Evolutionary conservation across 352 stramenopile genomes (phyloP).

Genomic region (Peronospora belbahrii): DNA sequence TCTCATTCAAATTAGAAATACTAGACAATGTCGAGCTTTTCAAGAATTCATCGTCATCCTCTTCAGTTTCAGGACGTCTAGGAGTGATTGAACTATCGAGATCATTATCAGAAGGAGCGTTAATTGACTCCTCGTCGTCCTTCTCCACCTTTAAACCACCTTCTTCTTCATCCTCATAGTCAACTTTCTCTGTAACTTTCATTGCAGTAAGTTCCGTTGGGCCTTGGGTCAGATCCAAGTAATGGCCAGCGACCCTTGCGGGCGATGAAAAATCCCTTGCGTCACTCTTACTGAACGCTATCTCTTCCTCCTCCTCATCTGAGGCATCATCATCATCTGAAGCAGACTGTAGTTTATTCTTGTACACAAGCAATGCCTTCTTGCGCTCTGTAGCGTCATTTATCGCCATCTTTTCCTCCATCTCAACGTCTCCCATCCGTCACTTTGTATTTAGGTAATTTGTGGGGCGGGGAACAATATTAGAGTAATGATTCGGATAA

Average conservation of each 20-base stretch:
- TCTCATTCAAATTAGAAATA: slow-evolving; percentile 5
- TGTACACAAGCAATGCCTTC: slow-evolving; percentile 76
- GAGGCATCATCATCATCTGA: slow-evolving; percentile 52
- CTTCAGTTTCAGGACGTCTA: slow-evolving; percentile 39
- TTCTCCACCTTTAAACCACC: slow-evolving; percentile 60
- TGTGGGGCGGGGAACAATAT: no score
- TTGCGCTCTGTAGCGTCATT: slow-evolving; percentile 47
- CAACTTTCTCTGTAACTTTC: slow-evolving; percentile 20
- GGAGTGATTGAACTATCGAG: slow-evolving; percentile 59
- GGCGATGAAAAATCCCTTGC: neutral
- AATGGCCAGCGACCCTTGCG: slow-evolving; percentile 15
- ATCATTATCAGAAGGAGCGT: slow-evolving; percentile 68
- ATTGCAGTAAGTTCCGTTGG: neutral
- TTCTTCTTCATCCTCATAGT: slow-evolving; percentile 39
- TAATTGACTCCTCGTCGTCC: slow-evolving; percentile 68
- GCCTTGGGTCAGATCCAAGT: slow-evolving; percentile 14
- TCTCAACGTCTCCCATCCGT: slow-evolving; percentile 33
- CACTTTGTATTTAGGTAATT: neutral
- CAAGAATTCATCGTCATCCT: slow-evolving; percentile 21
- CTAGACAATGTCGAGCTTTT: neutral
- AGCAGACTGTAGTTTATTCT: slow-evolving; percentile 54
- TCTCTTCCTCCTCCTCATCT: slow-evolving; percentile 33
- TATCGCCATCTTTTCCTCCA: slow-evolving; percentile 25
- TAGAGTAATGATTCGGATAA: neutral
- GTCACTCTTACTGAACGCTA: slow-evolving; percentile 5